A percentile compares a stretch with the other conserved stretches of the same genome.
Evolutionary conservation across 1,284 basidiomycete species (phyloP).

Genomic region (Ganoderma multipileum): DNA sequence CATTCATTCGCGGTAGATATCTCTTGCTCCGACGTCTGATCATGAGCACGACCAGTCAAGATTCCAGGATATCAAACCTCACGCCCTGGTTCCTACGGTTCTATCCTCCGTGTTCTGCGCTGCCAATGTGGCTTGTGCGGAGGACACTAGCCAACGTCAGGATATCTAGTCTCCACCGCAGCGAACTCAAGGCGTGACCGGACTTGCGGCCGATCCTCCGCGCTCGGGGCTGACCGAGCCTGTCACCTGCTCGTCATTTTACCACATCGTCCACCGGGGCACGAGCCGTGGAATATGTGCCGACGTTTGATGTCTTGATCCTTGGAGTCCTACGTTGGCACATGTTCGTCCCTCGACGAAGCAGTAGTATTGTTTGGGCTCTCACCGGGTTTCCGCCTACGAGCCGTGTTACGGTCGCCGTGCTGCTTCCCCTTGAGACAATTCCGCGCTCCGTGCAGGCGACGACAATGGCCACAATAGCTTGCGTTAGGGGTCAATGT

Average conservation of each 20-base stretch:
- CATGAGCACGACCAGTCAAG: background rate
- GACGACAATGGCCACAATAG: background rate
- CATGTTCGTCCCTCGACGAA: background rate
- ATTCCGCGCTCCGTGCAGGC: background rate
- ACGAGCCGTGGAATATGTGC: background rate
- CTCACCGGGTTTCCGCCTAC: background rate
- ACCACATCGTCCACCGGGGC: background rate
- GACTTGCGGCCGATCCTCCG: conserved; percentile 1
- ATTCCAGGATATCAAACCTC: background rate
- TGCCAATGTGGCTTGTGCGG: background rate
- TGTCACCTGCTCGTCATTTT: conserved; percentile 1
- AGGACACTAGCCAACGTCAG: background rate
- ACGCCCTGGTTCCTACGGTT: background rate
- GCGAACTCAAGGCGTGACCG: background rate
- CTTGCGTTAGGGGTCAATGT: background rate
- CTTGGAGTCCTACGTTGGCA: background rate
- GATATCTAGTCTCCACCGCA: background rate
- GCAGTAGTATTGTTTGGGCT: background rate
- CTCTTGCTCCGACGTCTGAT: background rate
- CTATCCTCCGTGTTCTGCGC: background rate
- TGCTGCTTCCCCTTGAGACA: background rate
- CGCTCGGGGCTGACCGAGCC: background rate
- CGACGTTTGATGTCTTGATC: background rate
- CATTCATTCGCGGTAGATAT: background rate
- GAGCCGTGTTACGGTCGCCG: background rate